phyloP scores from a whole-genome alignment of 2,329 filamentous ascomycete species.

The Scleromitrula shiraiana region DNA sequence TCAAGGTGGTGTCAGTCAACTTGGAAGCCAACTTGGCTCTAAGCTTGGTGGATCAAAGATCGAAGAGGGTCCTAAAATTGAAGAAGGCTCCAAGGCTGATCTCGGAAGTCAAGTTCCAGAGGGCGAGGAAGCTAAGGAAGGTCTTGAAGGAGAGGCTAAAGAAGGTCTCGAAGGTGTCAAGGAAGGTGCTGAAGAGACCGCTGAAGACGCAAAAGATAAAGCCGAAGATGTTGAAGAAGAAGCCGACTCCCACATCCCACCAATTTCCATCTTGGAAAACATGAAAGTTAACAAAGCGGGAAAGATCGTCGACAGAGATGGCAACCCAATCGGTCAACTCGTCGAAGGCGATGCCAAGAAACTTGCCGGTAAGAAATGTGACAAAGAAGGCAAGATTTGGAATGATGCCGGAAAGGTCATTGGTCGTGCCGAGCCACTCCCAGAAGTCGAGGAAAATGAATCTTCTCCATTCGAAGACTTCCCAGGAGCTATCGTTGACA shows the following conservation, averaged over 20 bases:
- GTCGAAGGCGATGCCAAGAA: conserved; percentile 57
- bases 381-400: conserved; percentile 64
- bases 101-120: conserved; percentile 2
- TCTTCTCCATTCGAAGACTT: conserved; percentile 49
- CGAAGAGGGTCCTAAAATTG: background rate
- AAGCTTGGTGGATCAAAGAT: background rate
- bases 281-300: conserved; percentile 49
- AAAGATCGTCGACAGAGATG: conserved; percentile 43
- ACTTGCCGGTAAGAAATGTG: conserved; percentile 54
- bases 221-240: conserved; percentile 37
- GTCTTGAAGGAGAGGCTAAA: background rate
- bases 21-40: conserved; percentile 1
- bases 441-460: conserved; percentile 42
- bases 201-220: conserved; percentile 30
- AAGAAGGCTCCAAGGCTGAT: conserved; percentile 1
- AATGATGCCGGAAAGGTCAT: conserved; percentile 61
- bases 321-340: conserved; percentile 45
- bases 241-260: conserved; percentile 37
- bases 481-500: conserved; percentile 44
- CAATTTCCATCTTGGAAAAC: conserved; percentile 37
- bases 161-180: background rate
- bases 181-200: conserved; percentile 9
- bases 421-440: conserved; percentile 57
- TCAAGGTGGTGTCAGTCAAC: background rate
- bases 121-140: background rate